Evolutionary conservation across 2,329 filamentous ascomycete genomes (phyloP).

Genomic region (Microdochium bolleyi): DNA sequence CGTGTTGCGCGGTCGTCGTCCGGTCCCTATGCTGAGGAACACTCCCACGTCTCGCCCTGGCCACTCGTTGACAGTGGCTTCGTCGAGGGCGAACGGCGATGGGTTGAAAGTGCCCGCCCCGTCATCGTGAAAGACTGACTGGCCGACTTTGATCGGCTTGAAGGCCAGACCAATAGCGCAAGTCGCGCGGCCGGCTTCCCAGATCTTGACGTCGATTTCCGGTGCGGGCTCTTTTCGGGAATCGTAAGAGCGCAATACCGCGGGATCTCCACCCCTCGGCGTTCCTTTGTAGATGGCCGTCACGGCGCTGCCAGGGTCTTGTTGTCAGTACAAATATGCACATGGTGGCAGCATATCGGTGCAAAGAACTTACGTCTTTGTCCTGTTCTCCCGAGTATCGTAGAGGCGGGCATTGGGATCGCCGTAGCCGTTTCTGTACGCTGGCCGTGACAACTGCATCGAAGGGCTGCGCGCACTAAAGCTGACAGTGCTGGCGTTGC

Average conservation of each 20-base stretch:
- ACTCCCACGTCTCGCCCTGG: conserved; percentile 87
- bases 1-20: conserved; percentile 60
- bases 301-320: conserved; percentile 59
- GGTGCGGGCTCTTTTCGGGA: conserved; percentile 85
- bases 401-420: conserved; percentile 85
- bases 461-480: conserved; percentile 62
- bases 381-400: conserved; percentile 75
- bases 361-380: conserved; percentile 67
- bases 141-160: conserved; percentile 90
- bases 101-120: conserved; percentile 90
- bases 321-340: background rate
- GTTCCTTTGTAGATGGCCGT: conserved; percentile 88
- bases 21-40: conserved; percentile 90
- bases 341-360: conserved; percentile 1
- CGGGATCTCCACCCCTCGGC: conserved; percentile 56
- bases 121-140: conserved; percentile 90
- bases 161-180: conserved; percentile 86
- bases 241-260: conserved; percentile 85
- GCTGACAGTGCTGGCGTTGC: conserved; percentile 77
- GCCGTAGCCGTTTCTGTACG: conserved; percentile 55
- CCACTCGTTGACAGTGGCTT: conserved; percentile 90
- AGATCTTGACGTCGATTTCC: conserved; percentile 91
- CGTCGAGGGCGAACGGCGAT: conserved; percentile 74
- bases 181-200: conserved; percentile 95
- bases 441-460: conserved; percentile 45